Evolutionary conservation across 2,329 filamentous ascomycete genomes (phyloP).

Genomic region (Aspergillus sp.): DNA sequence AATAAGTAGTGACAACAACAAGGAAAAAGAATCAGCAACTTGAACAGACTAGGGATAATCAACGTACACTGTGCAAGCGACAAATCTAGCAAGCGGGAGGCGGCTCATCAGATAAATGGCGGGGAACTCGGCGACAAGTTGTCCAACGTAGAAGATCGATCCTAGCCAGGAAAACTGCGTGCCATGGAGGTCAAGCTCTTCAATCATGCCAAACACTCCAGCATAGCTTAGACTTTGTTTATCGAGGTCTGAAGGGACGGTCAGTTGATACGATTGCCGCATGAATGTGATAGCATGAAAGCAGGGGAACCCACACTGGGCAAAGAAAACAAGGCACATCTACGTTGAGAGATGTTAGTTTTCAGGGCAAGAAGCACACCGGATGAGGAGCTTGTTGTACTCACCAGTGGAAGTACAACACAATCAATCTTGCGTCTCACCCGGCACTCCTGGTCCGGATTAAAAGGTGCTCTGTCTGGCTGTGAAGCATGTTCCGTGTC

Average conservation of each 20-base stretch:
- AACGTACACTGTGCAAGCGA: constrained; percentile 50
- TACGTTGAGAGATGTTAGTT: constrained; percentile 14
- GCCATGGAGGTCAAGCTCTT: constrained; percentile 50
- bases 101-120: constrained; percentile 57
- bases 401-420: constrained; percentile 29
- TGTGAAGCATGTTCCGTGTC: too few species aligned
- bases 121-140: constrained; percentile 53
- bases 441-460: constrained; percentile 22
- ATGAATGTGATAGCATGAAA: too few species aligned
- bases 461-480: too few species aligned
- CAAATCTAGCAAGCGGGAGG: constrained; percentile 53
- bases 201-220: constrained; percentile 48
- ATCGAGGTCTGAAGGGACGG: constrained; percentile 46
- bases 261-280: too few species aligned
- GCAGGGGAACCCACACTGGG: constrained; percentile 36
- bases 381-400: not conserved
- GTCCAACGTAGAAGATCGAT: constrained; percentile 40
- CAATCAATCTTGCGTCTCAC: constrained; percentile 29
- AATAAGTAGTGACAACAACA: too few species aligned
- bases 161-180: constrained; percentile 55
- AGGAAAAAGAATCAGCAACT: too few species aligned
- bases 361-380: too few species aligned
- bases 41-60: constrained; percentile 29
- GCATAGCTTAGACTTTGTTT: constrained; percentile 54
- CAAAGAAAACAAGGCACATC: constrained; percentile 49